Evolutionary conservation across 2,329 filamentous ascomycete genomes (phyloP), one percentile per base, ranked within the genome.

Genomic region (Arthrocladium fulminans): DNA sequence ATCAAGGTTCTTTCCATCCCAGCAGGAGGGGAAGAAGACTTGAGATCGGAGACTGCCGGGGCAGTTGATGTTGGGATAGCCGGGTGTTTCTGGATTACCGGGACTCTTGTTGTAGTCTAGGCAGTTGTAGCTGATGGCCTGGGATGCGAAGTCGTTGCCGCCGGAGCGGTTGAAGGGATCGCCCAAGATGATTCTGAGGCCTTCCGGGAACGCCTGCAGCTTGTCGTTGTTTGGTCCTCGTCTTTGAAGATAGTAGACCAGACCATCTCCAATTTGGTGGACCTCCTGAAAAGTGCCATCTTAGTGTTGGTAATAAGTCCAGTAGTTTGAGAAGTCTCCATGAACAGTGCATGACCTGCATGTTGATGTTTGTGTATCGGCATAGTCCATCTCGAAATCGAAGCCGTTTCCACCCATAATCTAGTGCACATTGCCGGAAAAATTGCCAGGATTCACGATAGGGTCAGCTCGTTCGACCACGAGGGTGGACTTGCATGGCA

Each of bases 291-390:
- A 79, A 45, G 73, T 74, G 42, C 76, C 77, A 54, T 81, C 78
- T 56, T 75, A 68, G 58, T 79, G 73, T 54, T 84, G 65, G 57
- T 83, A 88, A 67, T 81, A 88, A 2, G 81, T 80, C 86, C 86
- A 89, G 71, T 90, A 89, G 65, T 83, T 83, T 57, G 77, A 84
- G 61, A 79, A 73, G 66, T 88, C 84, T 47, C 77, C 77, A 58
- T 74, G 79, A 61, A 86, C 73, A 52, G 75, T 73, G 63, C 85
- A 83, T 27, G 81, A 86, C 42, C 80, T 84, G 72, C 86, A 90
- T 22, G 75, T 73, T 25, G 83, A 86, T 48, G 73, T 62, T 51
- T 70, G 66, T 19, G 57, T 59, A n/a, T 51, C 47, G 25, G 56
- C 56, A 46, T 54, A 57, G 44, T 54, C 50, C n/a, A 68, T 64